Evolutionary conservation across 73 alveolate species (phyloP).

Genomic region (Chromera velia): DNA sequence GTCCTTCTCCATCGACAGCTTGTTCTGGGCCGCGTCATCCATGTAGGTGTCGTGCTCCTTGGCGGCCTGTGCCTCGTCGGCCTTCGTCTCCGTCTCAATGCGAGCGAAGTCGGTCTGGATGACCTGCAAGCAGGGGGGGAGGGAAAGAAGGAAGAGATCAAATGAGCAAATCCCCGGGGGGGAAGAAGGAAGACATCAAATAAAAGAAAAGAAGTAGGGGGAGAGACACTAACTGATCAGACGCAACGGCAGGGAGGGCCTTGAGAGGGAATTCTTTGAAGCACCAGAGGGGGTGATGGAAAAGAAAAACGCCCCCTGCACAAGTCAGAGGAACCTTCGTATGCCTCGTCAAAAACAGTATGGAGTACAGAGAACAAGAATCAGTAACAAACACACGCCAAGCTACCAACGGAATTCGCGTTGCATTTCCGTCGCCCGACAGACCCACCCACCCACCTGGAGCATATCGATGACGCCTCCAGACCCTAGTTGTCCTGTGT

Average conservation of each 20-base stretch:
- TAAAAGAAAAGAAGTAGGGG: too few species aligned
- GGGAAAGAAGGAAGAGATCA: background rate
- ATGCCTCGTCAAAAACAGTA: too few species aligned
- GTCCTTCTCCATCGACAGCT: conserved; percentile 22
- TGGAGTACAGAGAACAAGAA: too few species aligned
- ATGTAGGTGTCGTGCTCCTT: conserved; percentile 14
- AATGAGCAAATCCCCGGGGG: background rate
- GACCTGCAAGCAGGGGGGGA: conserved; percentile 6
- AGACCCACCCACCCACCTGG: conserved; percentile 36
- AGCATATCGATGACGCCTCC: conserved; percentile 27
- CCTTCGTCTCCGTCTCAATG: conserved; percentile 24
- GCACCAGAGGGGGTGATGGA: too few species aligned
- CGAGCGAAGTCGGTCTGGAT: conserved; percentile 34
- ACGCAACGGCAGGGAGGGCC: too few species aligned
- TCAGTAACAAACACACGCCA: too few species aligned
- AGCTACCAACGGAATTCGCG: too few species aligned
- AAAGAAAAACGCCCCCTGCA: too few species aligned
- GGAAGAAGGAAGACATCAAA: background rate
- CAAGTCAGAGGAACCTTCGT: too few species aligned
- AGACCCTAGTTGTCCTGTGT: conserved; percentile 14
- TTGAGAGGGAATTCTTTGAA: too few species aligned
- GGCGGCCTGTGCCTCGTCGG: conserved; percentile 14
- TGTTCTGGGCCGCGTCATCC: conserved; percentile 20
- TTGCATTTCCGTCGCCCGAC: too few species aligned
- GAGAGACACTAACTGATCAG: too few species aligned